Conservation (phyloP, 192 early-diverging fungal species). For the Piromyces finnis region DNA sequence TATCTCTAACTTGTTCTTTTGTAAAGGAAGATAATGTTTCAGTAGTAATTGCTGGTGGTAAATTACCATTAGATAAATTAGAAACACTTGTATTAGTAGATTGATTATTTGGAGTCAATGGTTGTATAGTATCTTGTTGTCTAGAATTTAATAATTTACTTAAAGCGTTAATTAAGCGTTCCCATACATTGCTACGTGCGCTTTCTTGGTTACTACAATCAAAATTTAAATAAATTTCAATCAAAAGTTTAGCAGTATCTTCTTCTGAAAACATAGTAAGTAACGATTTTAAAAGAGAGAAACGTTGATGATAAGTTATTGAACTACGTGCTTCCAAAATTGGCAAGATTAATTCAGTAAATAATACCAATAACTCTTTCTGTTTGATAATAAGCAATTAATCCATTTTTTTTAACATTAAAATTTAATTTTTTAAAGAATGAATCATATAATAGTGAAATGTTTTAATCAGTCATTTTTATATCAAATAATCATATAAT, state of each 20-base stretch:
- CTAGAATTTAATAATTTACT: constrained; percentile 17
- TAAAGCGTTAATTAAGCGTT: constrained; percentile 60
- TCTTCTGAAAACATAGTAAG: constrained; percentile 39
- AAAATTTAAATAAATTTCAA: constrained; percentile 89
- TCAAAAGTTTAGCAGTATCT: constrained; percentile 44
- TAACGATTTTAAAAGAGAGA: constrained; percentile 52
- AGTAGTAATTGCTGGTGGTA: constrained; percentile 27
- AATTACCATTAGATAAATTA: neutral
- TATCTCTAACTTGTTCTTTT: constrained; percentile 30
- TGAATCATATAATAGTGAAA: too few species aligned
- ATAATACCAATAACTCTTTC: constrained; percentile 74
- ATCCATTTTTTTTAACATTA: too few species aligned
- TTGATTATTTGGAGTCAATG: neutral
- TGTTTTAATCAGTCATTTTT: too few species aligned
- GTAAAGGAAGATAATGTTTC: constrained; percentile 20
- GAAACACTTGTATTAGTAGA: neutral
- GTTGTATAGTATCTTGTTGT: neutral
- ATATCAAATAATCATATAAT: too few species aligned
- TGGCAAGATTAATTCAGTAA: constrained; percentile 79
- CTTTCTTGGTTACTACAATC: constrained; percentile 68
- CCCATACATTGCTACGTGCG: constrained; percentile 68
- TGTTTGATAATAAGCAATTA: too few species aligned
- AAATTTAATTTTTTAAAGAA: too few species aligned
- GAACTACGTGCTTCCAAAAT: constrained; percentile 57
- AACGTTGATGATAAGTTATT: constrained; percentile 49